These are phyloP conservation scores for Kodamaea kaohsiungensis DNA, from an alignment of 805 yeast genomes.

Conservation along the genomic window DNA sequence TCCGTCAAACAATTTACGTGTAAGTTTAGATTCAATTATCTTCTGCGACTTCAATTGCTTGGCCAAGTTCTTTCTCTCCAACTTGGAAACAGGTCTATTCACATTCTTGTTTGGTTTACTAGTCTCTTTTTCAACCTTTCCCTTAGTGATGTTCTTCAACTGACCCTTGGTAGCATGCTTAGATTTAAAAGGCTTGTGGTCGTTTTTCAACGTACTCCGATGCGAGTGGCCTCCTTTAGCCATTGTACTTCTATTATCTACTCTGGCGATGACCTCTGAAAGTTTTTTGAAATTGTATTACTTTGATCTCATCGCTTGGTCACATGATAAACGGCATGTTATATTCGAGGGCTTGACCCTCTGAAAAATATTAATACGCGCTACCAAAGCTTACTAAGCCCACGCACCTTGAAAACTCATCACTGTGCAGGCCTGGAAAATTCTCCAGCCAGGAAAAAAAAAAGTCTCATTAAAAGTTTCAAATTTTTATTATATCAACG, in stretches of 20 bases:
- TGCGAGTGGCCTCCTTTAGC: conserved; percentile 73
- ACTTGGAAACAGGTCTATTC: conserved; percentile 40
- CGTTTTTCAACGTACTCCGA: conserved; percentile 77
- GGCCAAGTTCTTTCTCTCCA: conserved; percentile 75
- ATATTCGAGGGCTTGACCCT: conserved; percentile 11
- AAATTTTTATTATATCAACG: conserved; percentile 13
- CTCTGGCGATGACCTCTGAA: conserved; percentile 12
- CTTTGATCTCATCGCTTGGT: conserved; percentile 3
- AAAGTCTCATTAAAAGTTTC: conserved; percentile 4
- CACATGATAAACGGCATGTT: background rate
- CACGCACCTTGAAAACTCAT: background rate
- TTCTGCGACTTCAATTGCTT: conserved; percentile 78
- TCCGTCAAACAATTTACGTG: conserved; percentile 78
- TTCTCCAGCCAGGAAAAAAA: background rate
- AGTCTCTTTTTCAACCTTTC: conserved; percentile 77
- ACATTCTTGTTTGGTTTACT: conserved; percentile 33
- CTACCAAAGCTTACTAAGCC: background rate
- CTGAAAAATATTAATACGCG: background rate
- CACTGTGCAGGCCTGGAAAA: conserved; percentile 4
- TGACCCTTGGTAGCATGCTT: conserved; percentile 90
- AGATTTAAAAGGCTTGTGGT: conserved; percentile 88
- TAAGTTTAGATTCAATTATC: conserved; percentile 56
- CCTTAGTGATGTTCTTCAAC: conserved; percentile 75
- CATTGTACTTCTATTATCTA: conserved; percentile 32
- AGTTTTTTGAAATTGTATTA: conserved; percentile 4